These are phyloP conservation scores for Chenopodium formosanum DNA, from an alignment of 148 eudicot species.

Conservation along the genomic window DNA sequence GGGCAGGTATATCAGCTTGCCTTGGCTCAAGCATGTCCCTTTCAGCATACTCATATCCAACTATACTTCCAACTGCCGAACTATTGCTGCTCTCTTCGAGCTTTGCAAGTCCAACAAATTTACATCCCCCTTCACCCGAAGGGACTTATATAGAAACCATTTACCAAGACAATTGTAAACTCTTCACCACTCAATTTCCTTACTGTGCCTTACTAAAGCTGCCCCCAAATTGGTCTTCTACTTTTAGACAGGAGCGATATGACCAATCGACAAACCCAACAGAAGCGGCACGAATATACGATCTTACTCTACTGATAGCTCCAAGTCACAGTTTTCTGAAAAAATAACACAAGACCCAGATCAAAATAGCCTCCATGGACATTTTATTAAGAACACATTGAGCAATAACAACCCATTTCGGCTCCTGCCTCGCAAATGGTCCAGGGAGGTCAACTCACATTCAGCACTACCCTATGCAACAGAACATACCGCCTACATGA, in stretches of 20 bases:
- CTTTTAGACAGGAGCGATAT: background rate
- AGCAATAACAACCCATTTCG: background rate
- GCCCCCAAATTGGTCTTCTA: background rate
- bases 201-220: background rate
- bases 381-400: background rate
- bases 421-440: background rate
- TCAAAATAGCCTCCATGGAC: slow-evolving; percentile 20
- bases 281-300: background rate
- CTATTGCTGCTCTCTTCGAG: slow-evolving; percentile 28
- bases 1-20: slow-evolving; percentile 74
- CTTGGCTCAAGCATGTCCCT: slow-evolving; percentile 96
- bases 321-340: slow-evolving; percentile 22
- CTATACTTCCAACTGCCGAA: slow-evolving; percentile 22
- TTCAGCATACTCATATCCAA: slow-evolving; percentile 83
- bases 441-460: background rate
- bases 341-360: slow-evolving; percentile 14
- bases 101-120: slow-evolving; percentile 24
- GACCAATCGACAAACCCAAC: background rate
- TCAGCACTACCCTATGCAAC: background rate
- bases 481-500: background rate
- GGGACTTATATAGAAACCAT: background rate
- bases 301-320: background rate
- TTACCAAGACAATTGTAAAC: background rate
- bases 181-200: background rate
- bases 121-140: slow-evolving; percentile 16